Base-by-base conservation (phyloP, 78 protist species). In the Capsaspora owczarzaki region DNA sequence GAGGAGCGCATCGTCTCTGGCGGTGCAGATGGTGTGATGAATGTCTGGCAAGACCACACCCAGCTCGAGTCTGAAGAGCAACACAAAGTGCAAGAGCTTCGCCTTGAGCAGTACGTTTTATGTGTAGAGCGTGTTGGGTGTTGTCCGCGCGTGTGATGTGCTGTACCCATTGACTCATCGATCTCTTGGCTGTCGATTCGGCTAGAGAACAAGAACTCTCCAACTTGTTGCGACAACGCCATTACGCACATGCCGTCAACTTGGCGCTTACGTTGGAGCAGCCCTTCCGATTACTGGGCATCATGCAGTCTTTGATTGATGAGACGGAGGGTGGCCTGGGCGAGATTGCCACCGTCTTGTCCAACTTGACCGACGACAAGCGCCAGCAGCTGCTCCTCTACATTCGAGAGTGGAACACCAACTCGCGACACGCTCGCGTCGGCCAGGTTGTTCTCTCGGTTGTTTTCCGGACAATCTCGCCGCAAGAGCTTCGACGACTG, bases 1-100 rank as follows among this genome's bases (percentile, higher is more conserved):
- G 94, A 80, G 78, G 56, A 69, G 49, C 53, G 47, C 41, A 56
- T 92, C 38, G 79, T 86, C 22, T 81, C 93, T 33, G 97, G 95
- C 75, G 91, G 89, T 33, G 89, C 91, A 0, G 97, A 94, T 74
- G 69, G 61, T 5, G 75, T 44, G 76, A 40, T 86, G 33, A 76
- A 80, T n/a, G 60, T 75, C 31, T 90, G 93, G 92, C 46, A 35
- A 19, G 95, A 91, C 85, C 27, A 61, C 38, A 88, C 93, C 25
- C 76, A 10, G 31, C 81, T 74, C 44, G 84, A 85, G 77, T 61
- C 44, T 61, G 81, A 85, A 42, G 81, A 85, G 42, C 84, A 82
- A 0, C 56, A 16, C n/a, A 49, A 49, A 49, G 16, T 20, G 56
- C n/a, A 49, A 16, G 56, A 49, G 16, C n/a, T 20, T 16, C 56